Conservation (phyloP, 352 stramenopile species). For the Phytophthora capsici region DNA sequence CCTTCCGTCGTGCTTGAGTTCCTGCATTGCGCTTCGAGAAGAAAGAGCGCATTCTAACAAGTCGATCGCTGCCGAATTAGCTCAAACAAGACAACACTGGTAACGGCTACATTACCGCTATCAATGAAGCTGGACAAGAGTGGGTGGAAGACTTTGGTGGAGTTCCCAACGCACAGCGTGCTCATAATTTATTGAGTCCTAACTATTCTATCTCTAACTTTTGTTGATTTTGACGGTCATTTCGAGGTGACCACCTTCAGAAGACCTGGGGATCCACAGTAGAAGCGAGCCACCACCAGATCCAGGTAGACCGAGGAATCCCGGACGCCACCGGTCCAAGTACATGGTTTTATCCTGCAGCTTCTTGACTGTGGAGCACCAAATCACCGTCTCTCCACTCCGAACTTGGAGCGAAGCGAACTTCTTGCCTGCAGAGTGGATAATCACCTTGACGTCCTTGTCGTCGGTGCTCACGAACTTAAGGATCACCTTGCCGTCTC, state of each 20-base stretch:
- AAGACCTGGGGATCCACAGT: constrained; percentile 57
- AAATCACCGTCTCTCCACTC: constrained; percentile 42
- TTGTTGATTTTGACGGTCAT: constrained; percentile 53
- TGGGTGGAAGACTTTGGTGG: not conserved
- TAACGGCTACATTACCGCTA: constrained; percentile 17
- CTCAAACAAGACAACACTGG: constrained; percentile 9
- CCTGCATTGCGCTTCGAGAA: constrained; percentile 46
- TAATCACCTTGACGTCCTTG: constrained; percentile 50
- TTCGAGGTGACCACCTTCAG: constrained; percentile 47
- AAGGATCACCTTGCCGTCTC: constrained; percentile 46
- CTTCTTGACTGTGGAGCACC: constrained; percentile 42
- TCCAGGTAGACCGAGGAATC: constrained; percentile 46
- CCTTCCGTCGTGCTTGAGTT: constrained; percentile 25
- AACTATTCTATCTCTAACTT: constrained; percentile 26
- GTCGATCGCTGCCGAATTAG: constrained; percentile 27
- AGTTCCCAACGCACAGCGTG: constrained; percentile 7
- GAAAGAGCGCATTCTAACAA: constrained; percentile 35
- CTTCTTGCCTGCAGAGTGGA: constrained; percentile 50
- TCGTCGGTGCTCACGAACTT: constrained; percentile 55
- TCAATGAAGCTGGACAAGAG: constrained; percentile 3
- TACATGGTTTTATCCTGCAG: constrained; percentile 67
- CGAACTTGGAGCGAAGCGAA: constrained; percentile 44
- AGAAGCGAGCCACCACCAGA: constrained; percentile 54
- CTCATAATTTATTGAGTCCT: constrained; percentile 40
- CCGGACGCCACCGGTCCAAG: constrained; percentile 68